Evolutionary conservation across 75 land plant species (phyloP), one percentile per base, ranked within the genome.

Genomic region (Picea sitchensis): DNA sequence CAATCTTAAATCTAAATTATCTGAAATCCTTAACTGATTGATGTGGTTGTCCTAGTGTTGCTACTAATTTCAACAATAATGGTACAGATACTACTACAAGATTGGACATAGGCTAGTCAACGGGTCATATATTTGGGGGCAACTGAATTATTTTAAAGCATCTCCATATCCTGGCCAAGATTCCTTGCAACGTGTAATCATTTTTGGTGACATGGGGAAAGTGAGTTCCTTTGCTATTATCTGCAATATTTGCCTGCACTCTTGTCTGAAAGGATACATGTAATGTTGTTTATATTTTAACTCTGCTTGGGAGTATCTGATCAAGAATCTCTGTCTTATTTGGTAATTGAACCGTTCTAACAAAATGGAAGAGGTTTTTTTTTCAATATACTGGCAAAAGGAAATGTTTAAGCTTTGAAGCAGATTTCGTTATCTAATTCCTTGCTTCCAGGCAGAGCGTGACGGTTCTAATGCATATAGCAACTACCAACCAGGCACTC

Each of bases 161-260:
- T 82, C 96, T 30, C 99, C 99, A 59, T 95, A 80, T 79, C 98
- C 95, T 31, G 99, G 99, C 3, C 88, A 95, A 80, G 86, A 92
- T 72, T 96, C 99, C 3, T 61, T 96, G 82, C 99, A 97, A 71
- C 89, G 87, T 38, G 90, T 97, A 17, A 81, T 95, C 38, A 83
- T 97, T 54, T 95, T 93, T 85, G 99, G 99, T 69, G 98, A 96
- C 84, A 91, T 96, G 99, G 99, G 99, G 31, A 96, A 94, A 93
- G 99, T 96, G 72, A 3, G 54, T 9, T 8, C 54, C 54, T 51
- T 51, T 51, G 54, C 11, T 51, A 51, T 51, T 51, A 51, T 51
- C 54, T 51, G 54, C 54, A 51, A 51, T 51, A 7, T 51, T 51
- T 51, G 8, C 54, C 1, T 59, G 9, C 4, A 21, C 36, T 32